Base-by-base conservation (phyloP, 352 stramenopile genomes). In the Phytophthora capsici region DNA sequence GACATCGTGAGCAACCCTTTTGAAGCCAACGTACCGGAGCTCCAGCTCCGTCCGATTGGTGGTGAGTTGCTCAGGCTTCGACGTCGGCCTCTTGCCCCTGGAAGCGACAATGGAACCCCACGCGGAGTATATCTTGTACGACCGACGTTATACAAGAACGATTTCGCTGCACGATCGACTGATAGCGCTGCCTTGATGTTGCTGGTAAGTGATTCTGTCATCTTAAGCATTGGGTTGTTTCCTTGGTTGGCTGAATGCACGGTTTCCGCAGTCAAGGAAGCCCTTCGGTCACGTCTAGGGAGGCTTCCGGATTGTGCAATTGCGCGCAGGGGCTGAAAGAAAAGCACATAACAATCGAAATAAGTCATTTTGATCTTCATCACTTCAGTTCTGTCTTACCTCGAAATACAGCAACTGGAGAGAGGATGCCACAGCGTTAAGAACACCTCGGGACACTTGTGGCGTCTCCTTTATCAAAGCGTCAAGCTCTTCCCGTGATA, bases 381-480 rank as follows among this genome's bases (percentile, higher is more conserved):
- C 8, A 12, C 28, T 34, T 34, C 28, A 34, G 28, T 34, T 13
- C 10, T 14, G 16, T 6, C 69, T 48, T 74, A 92, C 84, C 77
- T 93, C 80, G 41, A 91, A 90, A 46, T 94, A 95, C 6, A 93
- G 63, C 66, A 84, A 87, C 8, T 82, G 80, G 30, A 95, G 60
- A 7, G 87, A 80, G 0, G 84, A 93, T 2, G 86, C 86, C 19
- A 96, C 82, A 0, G 86, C 84, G 48, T 91, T 90, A 4, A 96
- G 55, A n/a, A 94, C 86, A 17, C 88, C 88, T 59, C 82, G 63
- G 0, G 88, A 92, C 3, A 96, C 78, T 13, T 82, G 75, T 1
- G 80, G 78, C 6, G 78, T 93, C 36, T 89, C 78, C 40, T 84
- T 84, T 22, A 96, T 94, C 26, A 96, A 63, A 0, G 79, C 73